Evolutionary conservation across 768 basidiomycete species (phyloP).

Genomic region (Cystofilobasidium bisporidii): DNA sequence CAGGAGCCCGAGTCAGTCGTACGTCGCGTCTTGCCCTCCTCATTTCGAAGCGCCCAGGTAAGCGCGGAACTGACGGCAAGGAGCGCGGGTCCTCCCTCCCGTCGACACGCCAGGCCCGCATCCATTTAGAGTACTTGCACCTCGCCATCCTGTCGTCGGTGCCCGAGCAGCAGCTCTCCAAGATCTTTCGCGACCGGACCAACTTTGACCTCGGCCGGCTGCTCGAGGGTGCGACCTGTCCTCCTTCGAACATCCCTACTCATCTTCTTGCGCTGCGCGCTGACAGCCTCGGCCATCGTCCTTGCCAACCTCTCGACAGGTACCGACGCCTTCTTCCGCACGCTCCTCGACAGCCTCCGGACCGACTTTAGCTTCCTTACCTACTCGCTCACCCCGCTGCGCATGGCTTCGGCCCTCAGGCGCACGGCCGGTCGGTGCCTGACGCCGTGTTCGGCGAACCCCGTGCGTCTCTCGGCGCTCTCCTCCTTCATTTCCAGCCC

Average conservation of each 20-base stretch:
- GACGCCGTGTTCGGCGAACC: slow-evolving; percentile 68
- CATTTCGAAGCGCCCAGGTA: background rate
- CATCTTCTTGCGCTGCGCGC: background rate
- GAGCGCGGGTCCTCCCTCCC: background rate
- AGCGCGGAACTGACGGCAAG: too few relatives aligned
- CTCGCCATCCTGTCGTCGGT: slow-evolving; percentile 86
- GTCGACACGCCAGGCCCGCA: slow-evolving; percentile 61
- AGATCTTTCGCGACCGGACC: slow-evolving; percentile 76
- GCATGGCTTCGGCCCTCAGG: slow-evolving; percentile 58
- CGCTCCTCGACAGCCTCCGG: slow-evolving; percentile 61
- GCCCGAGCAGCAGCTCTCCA: slow-evolving; percentile 68
- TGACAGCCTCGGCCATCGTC: too few relatives aligned
- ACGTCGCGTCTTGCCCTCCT: background rate
- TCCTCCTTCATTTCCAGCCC: background rate
- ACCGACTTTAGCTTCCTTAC: slow-evolving; percentile 70
- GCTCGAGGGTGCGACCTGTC: slow-evolving; percentile 37
- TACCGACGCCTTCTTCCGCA: slow-evolving; percentile 67
- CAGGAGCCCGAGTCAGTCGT: too few relatives aligned
- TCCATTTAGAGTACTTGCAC: slow-evolving; percentile 90
- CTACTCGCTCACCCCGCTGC: slow-evolving; percentile 70
- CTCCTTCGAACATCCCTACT: background rate
- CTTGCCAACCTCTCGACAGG: slow-evolving; percentile 44
- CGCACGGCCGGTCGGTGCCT: slow-evolving; percentile 61
- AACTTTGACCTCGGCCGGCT: slow-evolving; percentile 69
- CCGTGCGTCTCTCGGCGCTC: too few relatives aligned